These are phyloP conservation scores for Coniella lustricola DNA, from an alignment of 2,329 filamentous ascomycete genomes.

Conservation along the genomic window DNA sequence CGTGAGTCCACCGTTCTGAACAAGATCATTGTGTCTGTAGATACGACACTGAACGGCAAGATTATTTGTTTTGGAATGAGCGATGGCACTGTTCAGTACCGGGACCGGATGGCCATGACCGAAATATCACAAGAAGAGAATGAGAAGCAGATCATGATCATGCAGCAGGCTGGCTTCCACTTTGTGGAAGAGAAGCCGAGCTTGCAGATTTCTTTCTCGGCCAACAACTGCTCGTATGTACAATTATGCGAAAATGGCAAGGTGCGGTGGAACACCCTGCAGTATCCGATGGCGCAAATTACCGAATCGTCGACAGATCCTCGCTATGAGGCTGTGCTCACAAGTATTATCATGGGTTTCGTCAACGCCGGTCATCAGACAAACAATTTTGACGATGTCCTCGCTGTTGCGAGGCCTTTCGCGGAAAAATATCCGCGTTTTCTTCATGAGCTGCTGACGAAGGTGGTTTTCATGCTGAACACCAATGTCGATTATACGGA, in stretches of 20 bases:
- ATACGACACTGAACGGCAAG: constrained; percentile 63
- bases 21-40: constrained; percentile 63
- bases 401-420: constrained; percentile 57
- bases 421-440: constrained; percentile 41
- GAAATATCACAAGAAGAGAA: constrained; percentile 59
- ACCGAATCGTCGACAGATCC: constrained; percentile 40
- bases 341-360: constrained; percentile 50
- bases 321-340: constrained; percentile 51
- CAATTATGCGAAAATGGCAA: constrained; percentile 53
- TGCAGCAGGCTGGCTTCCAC: constrained; percentile 71
- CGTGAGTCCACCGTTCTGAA: constrained; percentile 61
- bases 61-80: constrained; percentile 67
- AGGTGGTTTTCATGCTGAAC: constrained; percentile 63
- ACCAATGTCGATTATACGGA: constrained; percentile 76
- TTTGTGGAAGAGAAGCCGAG: constrained; percentile 61
- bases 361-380: constrained; percentile 39
- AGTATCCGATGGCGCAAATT: constrained; percentile 42
- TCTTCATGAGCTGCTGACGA: constrained; percentile 54
- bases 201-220: constrained; percentile 54
- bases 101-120: constrained; percentile 67
- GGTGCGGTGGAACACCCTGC: constrained; percentile 50
- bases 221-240: constrained; percentile 51
- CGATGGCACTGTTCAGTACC: constrained; percentile 75
- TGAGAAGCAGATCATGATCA: constrained; percentile 57
- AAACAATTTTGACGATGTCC: constrained; percentile 61